phyloP scores from a whole-genome alignment of 352 stramenopile species.

The Thalassiosira livingstoniorum region DNA sequence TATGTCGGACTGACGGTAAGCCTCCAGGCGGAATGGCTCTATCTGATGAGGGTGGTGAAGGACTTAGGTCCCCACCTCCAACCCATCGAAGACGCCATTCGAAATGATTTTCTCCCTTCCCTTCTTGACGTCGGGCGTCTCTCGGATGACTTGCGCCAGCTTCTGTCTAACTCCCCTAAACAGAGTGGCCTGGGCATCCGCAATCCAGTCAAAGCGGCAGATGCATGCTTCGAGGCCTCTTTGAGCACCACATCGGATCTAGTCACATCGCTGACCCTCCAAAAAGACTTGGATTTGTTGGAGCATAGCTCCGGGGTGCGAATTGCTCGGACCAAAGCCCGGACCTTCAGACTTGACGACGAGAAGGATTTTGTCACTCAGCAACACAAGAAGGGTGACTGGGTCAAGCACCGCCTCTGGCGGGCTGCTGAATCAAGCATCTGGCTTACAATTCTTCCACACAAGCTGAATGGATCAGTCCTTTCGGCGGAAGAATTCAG shows the following conservation, averaged over 20 bases:
- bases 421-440: no score
- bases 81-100: slow-evolving; percentile 42
- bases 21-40: slow-evolving; percentile 58
- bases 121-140: slow-evolving; percentile 20
- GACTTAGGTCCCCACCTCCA: no score
- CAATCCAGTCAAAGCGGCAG: slow-evolving; percentile 32
- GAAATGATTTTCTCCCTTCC: slow-evolving; percentile 20
- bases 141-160: slow-evolving; percentile 8
- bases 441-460: no score
- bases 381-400: no score
- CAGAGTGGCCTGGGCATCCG: slow-evolving; percentile 27
- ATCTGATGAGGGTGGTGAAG: slow-evolving; percentile 15
- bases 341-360: no score
- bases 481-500: no score
- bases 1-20: slow-evolving; percentile 49
- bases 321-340: background rate
- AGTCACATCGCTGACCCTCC: background rate
- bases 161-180: slow-evolving; percentile 23
- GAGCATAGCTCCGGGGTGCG: background rate
- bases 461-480: no score
- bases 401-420: no score
- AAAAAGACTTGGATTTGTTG: background rate
- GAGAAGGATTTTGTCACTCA: no score
- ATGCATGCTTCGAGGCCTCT: slow-evolving; percentile 7
- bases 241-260: background rate